Conservation (phyloP, 768 basidiomycete genomes). For the Phanerochaete sordida region DNA sequence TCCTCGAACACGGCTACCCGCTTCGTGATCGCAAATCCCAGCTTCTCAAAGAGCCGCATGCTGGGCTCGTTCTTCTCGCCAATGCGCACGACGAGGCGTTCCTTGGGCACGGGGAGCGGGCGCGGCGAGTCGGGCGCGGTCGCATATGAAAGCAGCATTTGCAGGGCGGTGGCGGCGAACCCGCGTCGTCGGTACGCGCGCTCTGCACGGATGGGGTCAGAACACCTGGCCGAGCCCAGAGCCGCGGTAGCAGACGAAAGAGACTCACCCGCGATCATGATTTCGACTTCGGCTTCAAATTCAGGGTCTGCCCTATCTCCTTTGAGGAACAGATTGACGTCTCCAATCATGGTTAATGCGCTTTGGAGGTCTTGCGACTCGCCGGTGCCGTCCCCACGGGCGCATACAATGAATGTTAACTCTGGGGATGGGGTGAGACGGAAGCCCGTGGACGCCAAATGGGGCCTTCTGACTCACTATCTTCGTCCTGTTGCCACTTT, state of each 20-base stretch:
- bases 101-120: conserved; percentile 40
- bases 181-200: conserved; percentile 66
- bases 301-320: conserved; percentile 47
- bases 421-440: conserved; percentile 37
- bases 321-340: conserved; percentile 88
- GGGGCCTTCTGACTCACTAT: conserved; percentile 49
- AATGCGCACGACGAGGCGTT: conserved; percentile 65
- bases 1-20: conserved; percentile 74
- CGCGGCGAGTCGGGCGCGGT: conserved; percentile 32
- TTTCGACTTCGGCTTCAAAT: conserved; percentile 83
- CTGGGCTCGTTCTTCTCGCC: conserved; percentile 66
- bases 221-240: neutral
- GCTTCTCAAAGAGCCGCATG: conserved; percentile 65
- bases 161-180: conserved; percentile 57
- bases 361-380: neutral
- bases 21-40: conserved; percentile 73
- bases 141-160: conserved; percentile 66
- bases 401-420: conserved; percentile 87
- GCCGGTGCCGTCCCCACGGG: conserved; percentile 30
- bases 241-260: neutral
- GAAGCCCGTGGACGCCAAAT: neutral
- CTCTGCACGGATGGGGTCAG: conserved; percentile 39
- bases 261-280: conserved; percentile 83
- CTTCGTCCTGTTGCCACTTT: conserved; percentile 84
- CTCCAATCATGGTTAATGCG: conserved; percentile 69